Evolutionary conservation across 73 alveolate species (phyloP), one percentile per base, ranked within the genome.

Genomic region (Diophrys sp.): DNA sequence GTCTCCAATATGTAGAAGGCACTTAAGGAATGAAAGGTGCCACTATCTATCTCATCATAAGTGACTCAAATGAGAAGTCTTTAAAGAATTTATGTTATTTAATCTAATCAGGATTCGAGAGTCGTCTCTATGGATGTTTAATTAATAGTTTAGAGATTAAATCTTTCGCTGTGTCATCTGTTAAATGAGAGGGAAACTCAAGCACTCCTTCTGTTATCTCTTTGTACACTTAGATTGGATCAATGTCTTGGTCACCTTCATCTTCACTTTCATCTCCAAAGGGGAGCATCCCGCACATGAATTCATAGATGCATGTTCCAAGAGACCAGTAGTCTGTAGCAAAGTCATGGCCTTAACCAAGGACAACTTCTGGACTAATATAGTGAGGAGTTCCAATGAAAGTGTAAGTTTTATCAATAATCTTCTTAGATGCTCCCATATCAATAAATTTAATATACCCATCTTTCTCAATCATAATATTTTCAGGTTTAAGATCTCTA

Each of bases 401-500:
- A 31, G 96, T 90, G 70, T 78, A 87, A 33, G 96, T 83, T 66
- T 94, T 82, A 54, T 91, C 96, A 24, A 74, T 30, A 23, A 90
- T 84, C 66, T 71, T 79, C 73, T 90, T 90, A 28, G 96, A 94
- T 54, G 93, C 90, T 0, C 96, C 96, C 29, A 90, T 67, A 67
- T 93, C 96, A 27, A 88, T 75, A 25, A 93, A 29, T 66, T 90
- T 93, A 0, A 90, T 24, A 70, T 87, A 90, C 18, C 96, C 98
- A 26, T 85, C 83, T 29, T 77, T 79, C 66, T 80, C 96, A 24
- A 87, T 71, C 83, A 90, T 87, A 5, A 93, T 70, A 72, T 90
- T 93, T 76, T 90, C 96, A 11, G 98, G 98, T 31, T 90, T 93
- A 14, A 93, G 70, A 62, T 93, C 98, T 67, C 98, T 34, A 53